Evolutionary conservation across 495 filamentous ascomycete genomes (phyloP).

Genomic region (Hypoxylon trugodes): DNA sequence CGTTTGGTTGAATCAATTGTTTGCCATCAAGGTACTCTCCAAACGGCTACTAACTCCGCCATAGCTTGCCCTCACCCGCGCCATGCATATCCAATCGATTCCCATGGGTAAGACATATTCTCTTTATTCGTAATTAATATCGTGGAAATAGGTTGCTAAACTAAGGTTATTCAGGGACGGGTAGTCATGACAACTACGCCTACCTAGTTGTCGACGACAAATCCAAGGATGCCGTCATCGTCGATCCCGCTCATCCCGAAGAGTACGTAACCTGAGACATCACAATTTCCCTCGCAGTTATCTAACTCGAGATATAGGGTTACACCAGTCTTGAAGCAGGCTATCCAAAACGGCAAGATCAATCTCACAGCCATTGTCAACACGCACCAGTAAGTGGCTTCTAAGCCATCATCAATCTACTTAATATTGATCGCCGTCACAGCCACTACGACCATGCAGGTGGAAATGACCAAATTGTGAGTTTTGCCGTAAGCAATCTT

Average conservation of each 20-base stretch:
- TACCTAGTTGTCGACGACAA: conserved; percentile 94
- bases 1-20: not conserved
- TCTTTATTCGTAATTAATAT: not conserved
- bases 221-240: conserved; percentile 89
- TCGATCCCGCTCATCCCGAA: conserved; percentile 91
- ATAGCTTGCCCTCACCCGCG: conserved; percentile 51
- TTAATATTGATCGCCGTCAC: conserved; percentile 8
- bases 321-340: conserved; percentile 76
- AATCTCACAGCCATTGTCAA: conserved; percentile 91
- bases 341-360: conserved; percentile 74
- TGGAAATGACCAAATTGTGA: conserved; percentile 82
- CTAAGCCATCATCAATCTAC: not conserved
- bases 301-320: conserved; percentile 66
- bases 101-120: conserved; percentile 87
- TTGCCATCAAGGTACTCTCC: conserved; percentile 20
- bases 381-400: conserved; percentile 83
- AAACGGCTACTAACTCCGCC: conserved; percentile 16
- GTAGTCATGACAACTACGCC: conserved; percentile 92
- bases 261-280: conserved; percentile 68
- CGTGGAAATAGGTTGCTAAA: not conserved
- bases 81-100: conserved; percentile 96
- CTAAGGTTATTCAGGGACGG: conserved; percentile 71
- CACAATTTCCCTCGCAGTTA: not conserved
- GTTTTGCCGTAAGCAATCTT: conserved; percentile 12
- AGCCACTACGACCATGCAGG: conserved; percentile 97